Conservation (phyloP, 2,329 filamentous ascomycete genomes). For the Apiospora aurea region DNA sequence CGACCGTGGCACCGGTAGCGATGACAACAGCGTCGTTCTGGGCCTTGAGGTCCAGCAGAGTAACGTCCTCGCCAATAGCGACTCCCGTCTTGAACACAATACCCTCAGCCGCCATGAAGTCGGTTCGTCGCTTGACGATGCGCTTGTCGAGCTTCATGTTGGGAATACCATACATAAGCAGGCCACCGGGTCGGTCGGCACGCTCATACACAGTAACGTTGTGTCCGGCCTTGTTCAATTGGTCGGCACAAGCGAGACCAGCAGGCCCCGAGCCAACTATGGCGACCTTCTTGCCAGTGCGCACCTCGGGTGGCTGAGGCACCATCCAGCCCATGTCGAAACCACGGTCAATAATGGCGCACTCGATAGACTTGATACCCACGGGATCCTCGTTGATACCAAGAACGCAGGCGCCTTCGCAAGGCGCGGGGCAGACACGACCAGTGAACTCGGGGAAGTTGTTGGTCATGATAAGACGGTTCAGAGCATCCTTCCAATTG, state of each 20-base stretch:
- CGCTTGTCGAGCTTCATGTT: slow-evolving; percentile 99
- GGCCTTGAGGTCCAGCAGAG: slow-evolving; percentile 74
- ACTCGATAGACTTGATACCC: slow-evolving; percentile 98
- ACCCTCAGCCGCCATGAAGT: slow-evolving; percentile 93
- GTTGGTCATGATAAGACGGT: slow-evolving; percentile 93
- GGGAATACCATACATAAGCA: slow-evolving; percentile 98
- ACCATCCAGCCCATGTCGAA: slow-evolving; percentile 99
- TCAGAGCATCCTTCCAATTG: slow-evolving; percentile 91
- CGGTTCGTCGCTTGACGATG: slow-evolving; percentile 91
- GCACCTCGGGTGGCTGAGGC: slow-evolving; percentile 76
- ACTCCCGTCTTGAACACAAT: slow-evolving; percentile 82
- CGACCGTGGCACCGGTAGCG: slow-evolving; percentile 91
- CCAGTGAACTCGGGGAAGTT: slow-evolving; percentile 99
- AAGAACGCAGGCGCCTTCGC: slow-evolving; percentile 93
- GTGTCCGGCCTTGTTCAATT: slow-evolving; percentile 93
- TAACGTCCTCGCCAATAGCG: slow-evolving; percentile 77
- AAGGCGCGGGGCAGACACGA: slow-evolving; percentile 94
- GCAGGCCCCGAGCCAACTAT: slow-evolving; percentile 92
- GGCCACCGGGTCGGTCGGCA: slow-evolving; percentile 85
- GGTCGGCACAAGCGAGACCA: slow-evolving; percentile 88
- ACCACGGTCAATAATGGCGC: slow-evolving; percentile 95
- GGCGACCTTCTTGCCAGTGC: slow-evolving; percentile 87
- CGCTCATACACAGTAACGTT: slow-evolving; percentile 91
- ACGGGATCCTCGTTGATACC: slow-evolving; percentile 98
- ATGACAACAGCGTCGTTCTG: slow-evolving; percentile 86